Evolutionary conservation across 1,284 basidiomycete genomes (phyloP), one percentile per base, ranked within the genome.

Genomic region (Grifola frondosa): DNA sequence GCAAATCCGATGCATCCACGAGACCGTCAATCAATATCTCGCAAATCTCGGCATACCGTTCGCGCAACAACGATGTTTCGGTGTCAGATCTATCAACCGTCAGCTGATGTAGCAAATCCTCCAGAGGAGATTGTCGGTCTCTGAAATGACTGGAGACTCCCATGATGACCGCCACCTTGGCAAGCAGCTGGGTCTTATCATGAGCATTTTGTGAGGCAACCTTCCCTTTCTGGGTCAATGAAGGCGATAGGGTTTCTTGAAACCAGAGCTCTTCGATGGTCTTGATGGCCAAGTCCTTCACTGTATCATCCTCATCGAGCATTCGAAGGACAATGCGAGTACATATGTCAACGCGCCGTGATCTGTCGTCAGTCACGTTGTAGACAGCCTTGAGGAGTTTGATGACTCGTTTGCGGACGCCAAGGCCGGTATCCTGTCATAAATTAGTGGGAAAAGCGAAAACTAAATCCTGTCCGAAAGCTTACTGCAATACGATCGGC

Each of bases 321-420:
- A 93, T 84, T 19, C 92, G 80, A 17, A 87, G 73, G 3, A 95
- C 81, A n/a, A 99, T 78, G 40, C 84, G 83, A 2, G 79, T 82
- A 51, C 88, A 86, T 37, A 97, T 90, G 54, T 97, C 91, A 35
- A 88, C 76, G 19, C 82, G 80, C 24, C 85, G 79, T 9, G 67
- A 57, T 22, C 74, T 65, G 40, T 84, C 79, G 17, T 78, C 70
- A 1, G 83, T 80, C 5, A 83, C 77, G 7, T 64, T 57, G 61
- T 95, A 96, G 55, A 94, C 86, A 12, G 83, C 78, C 59, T 88
- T 91, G 37, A 99, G 74, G 0, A 99, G 73, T 64, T 95, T 97
- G 67, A 99, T 88, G 37, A 97, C 94, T 5, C 97, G 84, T 61
- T 97, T 97, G 24, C 97, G 80, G 3, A 99, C 97, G 16, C 83